Percentiles rank a stretch among this genome's conserved stretches.
Conservation (phyloP, 2,329 filamentous ascomycete genomes). For the Penicillium thymicola region DNA sequence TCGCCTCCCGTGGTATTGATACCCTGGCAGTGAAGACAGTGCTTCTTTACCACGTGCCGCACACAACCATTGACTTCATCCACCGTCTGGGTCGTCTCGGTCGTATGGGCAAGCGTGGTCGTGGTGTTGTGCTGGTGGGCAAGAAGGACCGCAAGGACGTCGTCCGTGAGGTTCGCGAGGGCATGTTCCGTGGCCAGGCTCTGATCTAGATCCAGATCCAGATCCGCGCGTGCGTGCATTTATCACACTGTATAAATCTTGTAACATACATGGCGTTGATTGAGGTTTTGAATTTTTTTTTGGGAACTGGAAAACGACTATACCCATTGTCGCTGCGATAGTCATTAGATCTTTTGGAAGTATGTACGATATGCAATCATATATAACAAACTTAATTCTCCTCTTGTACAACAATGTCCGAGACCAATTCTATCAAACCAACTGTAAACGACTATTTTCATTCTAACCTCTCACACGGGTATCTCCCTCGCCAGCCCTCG, state of each 20-base stretch:
- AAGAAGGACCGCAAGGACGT: conserved; percentile 86
- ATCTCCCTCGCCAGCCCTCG: conserved; percentile 45
- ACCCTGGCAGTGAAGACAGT: conserved; percentile 88
- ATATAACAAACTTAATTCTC: conserved; percentile 9
- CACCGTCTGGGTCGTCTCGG: conserved; percentile 90
- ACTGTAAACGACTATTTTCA: background rate
- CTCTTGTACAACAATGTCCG: background rate
- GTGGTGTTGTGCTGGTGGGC: conserved; percentile 86
- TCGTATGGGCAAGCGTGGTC: conserved; percentile 84
- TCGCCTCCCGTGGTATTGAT: conserved; percentile 90
- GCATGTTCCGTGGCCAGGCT: conserved; percentile 78
- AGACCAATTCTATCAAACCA: background rate
- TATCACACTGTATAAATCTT: conserved; percentile 14
- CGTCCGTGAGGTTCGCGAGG: conserved; percentile 86
- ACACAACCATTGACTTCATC: conserved; percentile 97
- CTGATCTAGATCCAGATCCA: conserved; percentile 54
- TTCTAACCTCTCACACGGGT: conserved; percentile 39
- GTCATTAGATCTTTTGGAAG: conserved; percentile 8
- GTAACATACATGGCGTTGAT: conserved; percentile 22
- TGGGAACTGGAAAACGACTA: conserved; percentile 11
- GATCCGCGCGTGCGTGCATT: conserved; percentile 1
- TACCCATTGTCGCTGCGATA: conserved; percentile 12
- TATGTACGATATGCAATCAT: conserved; percentile 12
- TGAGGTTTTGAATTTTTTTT: conserved; percentile 7
- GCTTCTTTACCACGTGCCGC: conserved; percentile 94